Evolutionary conservation across 148 eudicot species (phyloP), one percentile per base, ranked within the genome.

Genomic region (Rhododendron simsii): DNA sequence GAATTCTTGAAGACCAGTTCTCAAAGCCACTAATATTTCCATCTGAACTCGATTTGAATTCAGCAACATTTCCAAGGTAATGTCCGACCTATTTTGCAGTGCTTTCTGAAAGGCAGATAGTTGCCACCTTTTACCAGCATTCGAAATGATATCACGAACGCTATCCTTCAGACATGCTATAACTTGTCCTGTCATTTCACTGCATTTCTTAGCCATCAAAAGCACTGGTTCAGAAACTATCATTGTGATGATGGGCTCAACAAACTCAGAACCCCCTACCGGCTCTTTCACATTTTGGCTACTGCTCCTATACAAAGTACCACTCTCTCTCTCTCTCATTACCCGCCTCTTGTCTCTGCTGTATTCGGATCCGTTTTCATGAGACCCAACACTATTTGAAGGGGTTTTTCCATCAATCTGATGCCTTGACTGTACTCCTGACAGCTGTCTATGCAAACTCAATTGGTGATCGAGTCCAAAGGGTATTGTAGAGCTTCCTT

Each of bases 181-280:
- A 39, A 89, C 88, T 37, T 92, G 92, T 84, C 87, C 95, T 0
- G 92, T 87, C 94, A 97, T 94, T 76, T 95, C 96, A 83, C 69
- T 87, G 47, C 95, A 89, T 86, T 87, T 95, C 89, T 90, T 89
- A 23, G 98, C 90, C 90, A 93, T 91, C 84, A 89, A 76, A 83
- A 92, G 92, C 75, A 95, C 86, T 82, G 95, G 95, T 79, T 97
- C 96, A 20, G 98, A 94, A 89, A 90, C 95, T 78, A 94, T 87
- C 90, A 94, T 90, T 63, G 89, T 89, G 65, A 95, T 89, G 26
- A 95, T 87, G 39, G 91, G 88, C 90, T 95, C 98, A 63, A 93
- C 91, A 80, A 93, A 87, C 69, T 93, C 98, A 59, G 91, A 81
- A 87, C 94, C 97, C 80, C 89, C 89, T 9, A 80, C 84, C 77